Percentiles rank a stretch among this genome's conserved stretches.
Evolutionary conservation across 2,329 filamentous ascomycete genomes (phyloP).

Genomic region (Fulvia fulva): DNA sequence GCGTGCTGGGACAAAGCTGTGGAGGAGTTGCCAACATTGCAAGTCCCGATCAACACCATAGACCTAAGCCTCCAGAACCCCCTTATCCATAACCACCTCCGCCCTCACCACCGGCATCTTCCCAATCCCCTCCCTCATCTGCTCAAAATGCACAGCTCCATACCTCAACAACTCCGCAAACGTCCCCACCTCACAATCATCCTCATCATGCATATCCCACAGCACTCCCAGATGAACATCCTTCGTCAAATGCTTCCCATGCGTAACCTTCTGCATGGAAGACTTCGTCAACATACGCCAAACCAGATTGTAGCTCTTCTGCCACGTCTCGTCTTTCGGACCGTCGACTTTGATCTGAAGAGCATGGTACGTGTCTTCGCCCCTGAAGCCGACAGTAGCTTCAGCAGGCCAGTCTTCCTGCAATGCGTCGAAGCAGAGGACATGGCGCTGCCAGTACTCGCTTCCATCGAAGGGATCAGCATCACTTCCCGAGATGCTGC

Average conservation of each 20-base stretch:
- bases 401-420: conserved; percentile 19
- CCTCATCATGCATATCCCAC: conserved; percentile 27
- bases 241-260: conserved; percentile 28
- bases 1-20: too few relatives aligned
- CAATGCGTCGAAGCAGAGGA: conserved; percentile 15
- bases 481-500: conserved; percentile 11
- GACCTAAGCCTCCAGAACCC: conserved; percentile 8
- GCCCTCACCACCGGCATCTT: conserved; percentile 6
- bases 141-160: conserved; percentile 30
- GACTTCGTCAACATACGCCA: conserved; percentile 26
- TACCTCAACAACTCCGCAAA: conserved; percentile 32
- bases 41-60: too few relatives aligned
- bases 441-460: conserved; percentile 15
- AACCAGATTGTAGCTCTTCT: conserved; percentile 15
- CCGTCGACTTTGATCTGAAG: conserved; percentile 1
- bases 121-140: conserved; percentile 17
- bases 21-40: too few relatives aligned
- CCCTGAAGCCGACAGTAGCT: conserved; percentile 15
- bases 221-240: conserved; percentile 24
- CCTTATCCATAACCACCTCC: conserved; percentile 7
- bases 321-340: neutral
- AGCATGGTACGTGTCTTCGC: conserved; percentile 6
- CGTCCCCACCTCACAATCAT: conserved; percentile 27
- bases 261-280: conserved; percentile 29
- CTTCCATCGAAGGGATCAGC: conserved; percentile 7